These are phyloP conservation scores for Paecilomyces sp. DNA, from an alignment of 2,329 filamentous ascomycete genomes.

Conservation along the genomic window DNA sequence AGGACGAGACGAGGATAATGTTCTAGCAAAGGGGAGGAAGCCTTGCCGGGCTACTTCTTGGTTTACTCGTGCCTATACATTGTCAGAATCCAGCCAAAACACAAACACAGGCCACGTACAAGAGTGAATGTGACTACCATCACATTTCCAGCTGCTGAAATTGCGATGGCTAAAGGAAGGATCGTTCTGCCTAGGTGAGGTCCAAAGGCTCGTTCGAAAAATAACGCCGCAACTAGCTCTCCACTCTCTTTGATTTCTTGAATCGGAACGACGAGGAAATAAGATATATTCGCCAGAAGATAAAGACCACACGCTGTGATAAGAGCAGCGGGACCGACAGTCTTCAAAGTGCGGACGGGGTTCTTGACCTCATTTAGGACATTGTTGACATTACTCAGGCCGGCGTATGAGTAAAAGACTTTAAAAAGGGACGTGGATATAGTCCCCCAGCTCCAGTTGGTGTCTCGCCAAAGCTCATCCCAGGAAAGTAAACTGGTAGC, in stretches of 20 bases:
- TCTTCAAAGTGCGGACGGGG: slow-evolving; percentile 58
- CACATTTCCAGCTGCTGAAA: slow-evolving; percentile 64
- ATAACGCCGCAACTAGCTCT: slow-evolving; percentile 60
- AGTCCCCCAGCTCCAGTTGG: slow-evolving; percentile 61
- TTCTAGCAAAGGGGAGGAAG: slow-evolving; percentile 56
- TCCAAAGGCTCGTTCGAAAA: slow-evolving; percentile 60
- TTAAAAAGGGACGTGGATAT: slow-evolving; percentile 58
- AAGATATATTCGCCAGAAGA: slow-evolving; percentile 58
- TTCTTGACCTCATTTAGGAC: slow-evolving; percentile 66
- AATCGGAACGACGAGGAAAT: slow-evolving; percentile 59
- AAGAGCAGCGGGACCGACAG: slow-evolving; percentile 54
- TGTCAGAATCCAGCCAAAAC: neutral
- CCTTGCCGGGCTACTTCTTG: slow-evolving; percentile 67
- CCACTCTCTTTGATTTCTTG: slow-evolving; percentile 61
- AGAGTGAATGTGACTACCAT: slow-evolving; percentile 65
- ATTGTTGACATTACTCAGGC: slow-evolving; percentile 61
- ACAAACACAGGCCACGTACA: slow-evolving; percentile 37
- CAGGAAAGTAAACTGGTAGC: slow-evolving; percentile 27
- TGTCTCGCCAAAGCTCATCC: slow-evolving; percentile 55
- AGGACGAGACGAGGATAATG: slow-evolving; percentile 58
- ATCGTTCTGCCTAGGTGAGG: slow-evolving; percentile 49
- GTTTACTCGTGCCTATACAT: slow-evolving; percentile 56
- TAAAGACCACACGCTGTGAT: slow-evolving; percentile 58
- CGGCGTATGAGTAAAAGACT: slow-evolving; percentile 63
- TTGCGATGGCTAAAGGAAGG: slow-evolving; percentile 57